Evolutionary conservation across 139 green algal species (phyloP), one percentile per base, ranked within the genome.

Genomic region (Chlorella sp.): DNA sequence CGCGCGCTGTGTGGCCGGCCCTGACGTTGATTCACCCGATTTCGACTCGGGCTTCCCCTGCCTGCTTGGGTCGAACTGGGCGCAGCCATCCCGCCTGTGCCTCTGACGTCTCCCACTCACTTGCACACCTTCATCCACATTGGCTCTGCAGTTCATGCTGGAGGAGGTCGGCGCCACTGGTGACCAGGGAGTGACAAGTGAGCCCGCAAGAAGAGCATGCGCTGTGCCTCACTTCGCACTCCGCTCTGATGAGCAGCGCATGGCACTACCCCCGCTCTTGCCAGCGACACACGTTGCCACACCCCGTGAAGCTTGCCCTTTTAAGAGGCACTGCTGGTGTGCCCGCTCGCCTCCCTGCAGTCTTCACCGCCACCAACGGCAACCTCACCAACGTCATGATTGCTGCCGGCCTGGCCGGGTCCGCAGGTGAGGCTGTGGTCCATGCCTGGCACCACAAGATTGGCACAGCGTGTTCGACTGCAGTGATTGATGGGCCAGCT

Each of bases 111-210:
- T 71, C 21, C 64, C 21, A 26, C 64, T 71, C 11, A 71, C 48
- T 57, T 71, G 21, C 11, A 18, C 2, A 21, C 28, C 69, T 77
- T 34, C 73, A 26, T 22, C n/a, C 32, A 21, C 73, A 36, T 5
- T 76, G 21, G 14, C 78, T 64, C 15, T 18, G 14, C 39, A 71
- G n/a, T 89, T 94, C n/a, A 60, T 86, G 2, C 79, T 94, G 73
- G 91, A 94, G 81, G 91, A 93, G 88, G 37, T 93, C 40, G 91
- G 91, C 19, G 88, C 88, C 24, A 93, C 91, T 34, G 91, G 91
- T 2, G 81, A 91, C 79, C 87, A 92, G 71, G 89, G 85, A 16
- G 64, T 82, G 16, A 89, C 85, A 11, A 37, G 79, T 85, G 42
- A 85, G 79, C 15, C 19, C 2, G 73, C 68, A 34, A 7, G 68